Evolutionary conservation across 306 rosid species (phyloP), one percentile per base, ranked within the genome.

Genomic region (Potentilla sterilis): DNA sequence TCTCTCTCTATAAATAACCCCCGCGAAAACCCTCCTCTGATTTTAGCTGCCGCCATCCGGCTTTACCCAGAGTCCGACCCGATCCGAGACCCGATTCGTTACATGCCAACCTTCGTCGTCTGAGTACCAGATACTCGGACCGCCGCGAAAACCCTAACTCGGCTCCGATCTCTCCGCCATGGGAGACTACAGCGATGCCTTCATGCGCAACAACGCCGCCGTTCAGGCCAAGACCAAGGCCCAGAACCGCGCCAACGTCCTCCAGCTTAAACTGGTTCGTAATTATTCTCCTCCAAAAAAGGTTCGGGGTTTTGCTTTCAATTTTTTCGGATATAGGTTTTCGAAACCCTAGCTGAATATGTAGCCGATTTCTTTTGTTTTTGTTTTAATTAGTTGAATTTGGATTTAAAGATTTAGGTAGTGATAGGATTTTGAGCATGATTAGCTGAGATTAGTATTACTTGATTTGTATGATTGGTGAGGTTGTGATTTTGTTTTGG

Each of bases 201-300:
- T 92, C 81, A 48, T 92, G 92, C 99, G 98, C 79, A 92, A 87
- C 91, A 95, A 95, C 93, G 88, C 99, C 79, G 98, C 99, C 81
- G 98, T 92, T 24, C 99, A 96, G 96, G 96, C 94, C 82, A 97
- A 97, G 4, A 82, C 99, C 88, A 96, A 96, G 81, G 97, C 92
- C 12, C 97, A 92, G 91, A 96, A 96, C 70, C 99, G 99, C 22
- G 93, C 97, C 72, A 96, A 87, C 79, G 99, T 96, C 65, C 98
- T 90, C 73, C 99, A 96, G 85, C 99, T 96, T 80, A 96, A 96
- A 73, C 87, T 92, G 94, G 99, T 96, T 75, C 12, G 51, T 55
- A 2, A 37, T 7, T 79, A 22, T 28, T 9, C 2, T 14, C 34
- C 5, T 15, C 43, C 28, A 6, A 6, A 0, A 2, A 51, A 69